Evolutionary conservation across 2,329 filamentous ascomycete genomes (phyloP).

Genomic region (Grosmannia huntii): DNA sequence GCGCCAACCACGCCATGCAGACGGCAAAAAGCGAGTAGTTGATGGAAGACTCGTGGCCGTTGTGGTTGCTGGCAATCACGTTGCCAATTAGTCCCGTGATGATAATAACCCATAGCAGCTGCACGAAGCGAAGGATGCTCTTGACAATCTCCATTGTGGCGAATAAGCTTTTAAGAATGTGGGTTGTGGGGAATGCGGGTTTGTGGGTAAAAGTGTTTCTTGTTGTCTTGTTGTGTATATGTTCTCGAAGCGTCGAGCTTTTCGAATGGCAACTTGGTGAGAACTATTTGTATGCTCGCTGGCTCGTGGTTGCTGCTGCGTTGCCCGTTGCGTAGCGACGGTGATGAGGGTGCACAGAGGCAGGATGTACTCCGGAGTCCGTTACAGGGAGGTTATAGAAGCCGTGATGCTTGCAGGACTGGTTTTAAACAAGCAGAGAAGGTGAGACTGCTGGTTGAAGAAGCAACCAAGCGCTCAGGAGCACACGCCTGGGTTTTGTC

Average conservation of each 20-base stretch:
- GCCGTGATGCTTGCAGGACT: neutral
- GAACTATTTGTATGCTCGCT: too few species aligned
- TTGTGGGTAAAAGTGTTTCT: neutral
- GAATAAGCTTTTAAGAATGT: neutral
- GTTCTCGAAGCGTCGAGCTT: neutral
- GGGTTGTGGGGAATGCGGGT: neutral
- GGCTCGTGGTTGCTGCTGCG: neutral
- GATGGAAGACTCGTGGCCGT: slow-evolving; percentile 33
- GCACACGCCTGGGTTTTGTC: neutral
- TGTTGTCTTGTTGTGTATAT: neutral
- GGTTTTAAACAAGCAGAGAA: neutral
- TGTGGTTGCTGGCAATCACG: slow-evolving; percentile 37
- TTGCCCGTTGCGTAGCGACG: neutral
- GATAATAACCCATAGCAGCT: slow-evolving; percentile 40
- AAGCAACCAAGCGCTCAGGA: neutral
- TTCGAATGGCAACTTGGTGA: neutral
- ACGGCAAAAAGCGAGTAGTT: slow-evolving; percentile 60
- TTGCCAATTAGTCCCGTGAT: slow-evolving; percentile 45
- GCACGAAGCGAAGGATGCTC: slow-evolving; percentile 31
- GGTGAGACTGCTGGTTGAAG: neutral
- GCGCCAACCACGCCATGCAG: slow-evolving; percentile 50
- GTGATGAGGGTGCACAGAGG: neutral
- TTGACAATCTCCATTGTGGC: slow-evolving; percentile 27
- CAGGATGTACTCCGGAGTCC: neutral
- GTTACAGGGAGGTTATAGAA: neutral